Base-by-base conservation (phyloP, 2,329 filamentous ascomycete genomes). In the Penicillium brasilianum region DNA sequence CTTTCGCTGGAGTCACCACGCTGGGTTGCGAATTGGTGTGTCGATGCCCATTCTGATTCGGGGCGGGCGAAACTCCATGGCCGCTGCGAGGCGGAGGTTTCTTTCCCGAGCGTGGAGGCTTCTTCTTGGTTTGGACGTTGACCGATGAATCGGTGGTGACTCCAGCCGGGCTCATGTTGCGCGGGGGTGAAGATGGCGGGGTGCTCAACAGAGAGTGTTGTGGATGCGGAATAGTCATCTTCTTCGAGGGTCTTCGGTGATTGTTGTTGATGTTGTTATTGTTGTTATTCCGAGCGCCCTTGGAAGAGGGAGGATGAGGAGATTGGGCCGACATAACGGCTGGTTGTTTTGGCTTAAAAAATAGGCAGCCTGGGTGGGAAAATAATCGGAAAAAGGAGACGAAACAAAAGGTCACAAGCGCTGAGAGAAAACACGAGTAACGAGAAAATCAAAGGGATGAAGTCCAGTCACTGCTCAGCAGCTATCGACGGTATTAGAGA, bases 301-400 rank as follows among this genome's bases (percentile, higher is more conserved):
- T 79, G 6, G 78, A 74, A 39, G 78, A 76, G 49, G 72, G 69
- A 68, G 77, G 75, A 58, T 73, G 69, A 46, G 73, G 69, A 44
- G 69, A 68, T 71, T 76, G 76, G 51, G 79, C 74, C 71, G 81
- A 81, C 82, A 84, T 84, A 64, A 64, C 68, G 71, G 74, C 68
- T 64, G 25, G 57, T 50, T 41, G 44, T 46, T 43, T 73, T 73
- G 77, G 77, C 77, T 82, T 80, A 78, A 80, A 78, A 82, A 81
- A 83, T 83, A 82, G 72, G 75, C 78, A 81, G 78, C 78, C 80
- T 74, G 71, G 20, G 34, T 66, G 66, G 67, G 58, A 66, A 52
- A 22, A 52, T 39, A 61, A 3, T 34, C 50, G 37, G 14, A 34
- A 25, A 72, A 67, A 64, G 71, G 69, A 61, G 63, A 58, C 66